Conservation (phyloP, 228 moss, liverwort and hornwort genomes). For the Sphagnum magellanicum region DNA sequence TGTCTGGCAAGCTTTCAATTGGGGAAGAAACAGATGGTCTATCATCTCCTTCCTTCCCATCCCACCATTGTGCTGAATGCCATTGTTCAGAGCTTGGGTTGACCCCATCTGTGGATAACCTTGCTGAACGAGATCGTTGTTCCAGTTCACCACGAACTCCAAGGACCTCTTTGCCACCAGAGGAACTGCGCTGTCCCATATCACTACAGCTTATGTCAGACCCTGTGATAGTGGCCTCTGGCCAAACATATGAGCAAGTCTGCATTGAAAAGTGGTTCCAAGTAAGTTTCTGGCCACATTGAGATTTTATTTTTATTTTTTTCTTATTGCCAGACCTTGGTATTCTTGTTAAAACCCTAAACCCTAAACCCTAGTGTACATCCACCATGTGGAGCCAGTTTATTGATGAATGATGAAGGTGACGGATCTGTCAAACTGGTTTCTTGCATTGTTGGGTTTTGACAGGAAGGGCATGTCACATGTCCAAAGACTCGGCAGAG, state of each 20-base stretch:
- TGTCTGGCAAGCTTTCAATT: constrained; percentile 35
- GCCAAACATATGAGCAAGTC: constrained; percentile 61
- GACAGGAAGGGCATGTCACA: constrained; percentile 54
- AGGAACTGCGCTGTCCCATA: constrained; percentile 79
- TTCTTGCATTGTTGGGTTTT: no score
- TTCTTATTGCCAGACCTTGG: no score
- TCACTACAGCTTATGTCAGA: constrained; percentile 86
- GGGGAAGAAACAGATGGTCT: constrained; percentile 32
- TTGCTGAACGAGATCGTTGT: constrained; percentile 27
- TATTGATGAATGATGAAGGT: no score
- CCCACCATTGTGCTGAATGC: constrained; percentile 43
- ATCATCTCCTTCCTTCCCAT: constrained; percentile 20
- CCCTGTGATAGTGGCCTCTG: constrained; percentile 75
- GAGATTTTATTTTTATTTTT: no score
- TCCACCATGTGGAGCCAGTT: no score
- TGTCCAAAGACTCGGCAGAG: constrained; percentile 56
- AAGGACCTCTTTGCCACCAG: constrained; percentile 23
- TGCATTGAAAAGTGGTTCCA: constrained; percentile 66
- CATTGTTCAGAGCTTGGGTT: constrained; percentile 47
- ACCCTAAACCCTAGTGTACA: no score
- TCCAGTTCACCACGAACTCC: constrained; percentile 42
- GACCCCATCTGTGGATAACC: constrained; percentile 23
- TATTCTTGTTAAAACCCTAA: no score
- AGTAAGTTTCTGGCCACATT: constrained; percentile 10
- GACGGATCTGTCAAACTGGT: no score